A percentile compares a stretch with the other conserved stretches of the same genome.
phyloP scores from a whole-genome alignment of 768 basidiomycete genomes.

The Rhizopogon vulgaris region DNA sequence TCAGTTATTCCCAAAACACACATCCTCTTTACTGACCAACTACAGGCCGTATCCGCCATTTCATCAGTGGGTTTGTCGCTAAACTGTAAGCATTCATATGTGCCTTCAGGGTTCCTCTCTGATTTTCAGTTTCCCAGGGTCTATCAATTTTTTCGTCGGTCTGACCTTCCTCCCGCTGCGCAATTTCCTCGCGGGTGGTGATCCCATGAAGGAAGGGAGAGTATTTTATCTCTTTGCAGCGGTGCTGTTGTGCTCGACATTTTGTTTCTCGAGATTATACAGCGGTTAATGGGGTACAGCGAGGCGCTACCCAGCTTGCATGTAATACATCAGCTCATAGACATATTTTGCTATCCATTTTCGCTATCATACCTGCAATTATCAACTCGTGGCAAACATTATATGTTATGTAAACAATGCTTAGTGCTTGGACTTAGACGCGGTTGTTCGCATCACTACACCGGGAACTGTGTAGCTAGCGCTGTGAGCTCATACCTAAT shows the following conservation, averaged over 20 bases:
- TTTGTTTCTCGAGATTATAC: conserved; percentile 21
- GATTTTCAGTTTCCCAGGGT: conserved; percentile 45
- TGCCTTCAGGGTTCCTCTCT: neutral
- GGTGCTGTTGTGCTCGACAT: conserved; percentile 33
- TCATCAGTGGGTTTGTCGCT: conserved; percentile 70
- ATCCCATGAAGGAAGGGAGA: conserved; percentile 64
- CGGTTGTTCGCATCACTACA: no score
- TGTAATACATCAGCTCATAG: neutral
- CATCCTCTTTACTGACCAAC: neutral
- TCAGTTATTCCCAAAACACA: conserved; percentile 29
- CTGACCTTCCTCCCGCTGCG: conserved; percentile 81
- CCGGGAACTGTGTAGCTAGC: no score
- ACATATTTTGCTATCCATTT: neutral
- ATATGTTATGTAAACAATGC: no score
- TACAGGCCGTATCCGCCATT: conserved; percentile 71
- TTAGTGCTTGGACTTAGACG: no score
- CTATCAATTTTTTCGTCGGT: conserved; percentile 79
- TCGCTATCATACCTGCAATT: no score
- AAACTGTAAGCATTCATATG: conserved; percentile 45
- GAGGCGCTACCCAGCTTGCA: neutral
- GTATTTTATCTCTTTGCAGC: conserved; percentile 84
- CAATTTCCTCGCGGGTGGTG: conserved; percentile 60
- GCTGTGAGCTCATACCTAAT: conserved; percentile 9
- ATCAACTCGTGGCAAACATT: no score
- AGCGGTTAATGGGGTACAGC: conserved; percentile 11